phyloP scores from a whole-genome alignment of 257 asterid species.

The Solanum phureja region DNA sequence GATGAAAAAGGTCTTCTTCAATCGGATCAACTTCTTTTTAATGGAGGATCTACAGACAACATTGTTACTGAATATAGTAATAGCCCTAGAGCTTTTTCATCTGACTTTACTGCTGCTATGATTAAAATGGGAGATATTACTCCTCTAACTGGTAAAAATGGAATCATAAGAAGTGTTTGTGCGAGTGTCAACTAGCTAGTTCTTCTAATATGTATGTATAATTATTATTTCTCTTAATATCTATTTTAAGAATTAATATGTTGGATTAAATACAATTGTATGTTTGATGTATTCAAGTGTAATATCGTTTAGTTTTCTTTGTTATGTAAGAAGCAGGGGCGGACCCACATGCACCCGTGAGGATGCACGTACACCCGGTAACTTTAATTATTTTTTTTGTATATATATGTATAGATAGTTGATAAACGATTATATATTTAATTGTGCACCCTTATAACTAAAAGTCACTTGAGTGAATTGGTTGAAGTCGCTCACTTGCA shows the following conservation, averaged over 20 bases:
- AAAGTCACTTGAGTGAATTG: too few relatives aligned
- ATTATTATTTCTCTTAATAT: neutral
- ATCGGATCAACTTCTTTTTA: conserved; percentile 20
- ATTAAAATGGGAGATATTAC: conserved; percentile 31
- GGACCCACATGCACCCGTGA: too few relatives aligned
- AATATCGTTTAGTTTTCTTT: too few relatives aligned
- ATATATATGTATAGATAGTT: too few relatives aligned
- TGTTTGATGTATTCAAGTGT: too few relatives aligned
- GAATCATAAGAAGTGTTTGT: conserved; percentile 5
- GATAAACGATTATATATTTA: too few relatives aligned
- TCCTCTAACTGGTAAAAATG: conserved; percentile 13
- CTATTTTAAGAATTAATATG: neutral
- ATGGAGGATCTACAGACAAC: neutral
- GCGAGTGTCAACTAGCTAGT: conserved; percentile 13
- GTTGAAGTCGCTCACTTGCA: too few relatives aligned
- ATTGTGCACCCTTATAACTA: too few relatives aligned
- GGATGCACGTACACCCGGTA: too few relatives aligned
- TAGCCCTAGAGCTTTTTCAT: conserved; percentile 3
- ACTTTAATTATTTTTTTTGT: too few relatives aligned
- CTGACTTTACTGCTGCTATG: conserved; percentile 29
- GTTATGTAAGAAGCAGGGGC: too few relatives aligned
- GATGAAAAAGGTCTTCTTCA: conserved; percentile 29
- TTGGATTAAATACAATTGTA: too few relatives aligned
- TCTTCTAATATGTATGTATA: neutral
- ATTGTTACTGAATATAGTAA: neutral